A percentile compares a stretch with the other conserved stretches of the same genome.
phyloP scores from a whole-genome alignment of 2,329 filamentous ascomycete genomes.

The Periconia digitata region DNA sequence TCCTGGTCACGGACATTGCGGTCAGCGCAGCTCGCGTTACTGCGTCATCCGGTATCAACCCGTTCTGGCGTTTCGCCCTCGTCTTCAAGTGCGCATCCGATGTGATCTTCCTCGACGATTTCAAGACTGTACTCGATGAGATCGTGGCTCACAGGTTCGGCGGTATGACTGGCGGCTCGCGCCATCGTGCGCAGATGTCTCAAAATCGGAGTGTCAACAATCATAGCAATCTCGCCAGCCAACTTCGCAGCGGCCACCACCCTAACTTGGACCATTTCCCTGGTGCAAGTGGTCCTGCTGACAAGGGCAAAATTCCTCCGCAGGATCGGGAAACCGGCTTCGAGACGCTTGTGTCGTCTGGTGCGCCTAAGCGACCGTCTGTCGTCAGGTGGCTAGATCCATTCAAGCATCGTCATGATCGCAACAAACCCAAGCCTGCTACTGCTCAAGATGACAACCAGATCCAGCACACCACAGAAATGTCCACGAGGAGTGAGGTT shows the following conservation, averaged over 20 bases:
- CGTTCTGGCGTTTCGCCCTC: slow-evolving; percentile 39
- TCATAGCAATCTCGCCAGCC: no score
- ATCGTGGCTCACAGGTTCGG: slow-evolving; percentile 20
- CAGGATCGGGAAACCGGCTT: neutral
- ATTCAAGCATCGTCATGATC: neutral
- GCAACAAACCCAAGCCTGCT: neutral
- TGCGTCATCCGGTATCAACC: slow-evolving; percentile 33
- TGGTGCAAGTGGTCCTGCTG: neutral
- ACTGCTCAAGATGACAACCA: no score
- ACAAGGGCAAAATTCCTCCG: neutral
- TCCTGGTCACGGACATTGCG: slow-evolving; percentile 32
- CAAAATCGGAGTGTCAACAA: neutral
- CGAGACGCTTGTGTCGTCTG: neutral
- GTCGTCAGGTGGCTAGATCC: neutral
- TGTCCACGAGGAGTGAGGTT: neutral
- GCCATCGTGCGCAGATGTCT: neutral
- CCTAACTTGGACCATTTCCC: no score
- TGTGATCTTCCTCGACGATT: slow-evolving; percentile 41
- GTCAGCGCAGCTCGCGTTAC: slow-evolving; percentile 32
- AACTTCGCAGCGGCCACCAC: no score
- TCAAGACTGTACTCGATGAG: slow-evolving; percentile 38
- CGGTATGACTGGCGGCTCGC: neutral
- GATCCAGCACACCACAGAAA: neutral
- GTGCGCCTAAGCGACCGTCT: neutral
- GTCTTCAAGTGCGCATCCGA: slow-evolving; percentile 42